Evolutionary conservation across 768 basidiomycete species (phyloP), one percentile per base, ranked within the genome.

Genomic region (Boletus eberwhitei): DNA sequence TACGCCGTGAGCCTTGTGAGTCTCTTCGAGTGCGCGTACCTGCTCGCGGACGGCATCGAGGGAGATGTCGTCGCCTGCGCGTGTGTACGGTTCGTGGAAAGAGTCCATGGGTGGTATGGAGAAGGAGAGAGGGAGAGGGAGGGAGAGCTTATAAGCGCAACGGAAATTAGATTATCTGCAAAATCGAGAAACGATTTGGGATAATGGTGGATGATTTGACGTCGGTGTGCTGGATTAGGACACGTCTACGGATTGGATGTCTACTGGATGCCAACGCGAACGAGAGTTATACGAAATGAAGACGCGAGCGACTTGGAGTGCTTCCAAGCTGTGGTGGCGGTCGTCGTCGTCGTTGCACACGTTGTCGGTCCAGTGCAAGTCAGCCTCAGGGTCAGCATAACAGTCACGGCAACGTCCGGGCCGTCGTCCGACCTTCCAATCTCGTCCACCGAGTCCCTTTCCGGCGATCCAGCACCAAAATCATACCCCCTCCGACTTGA

Each of bases 11-110:
- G 80, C 79, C 50, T 73, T 75, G 70, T 90, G 88, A 51, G 87
- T 79, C 0, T 79, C 79, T 72, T 96, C 89, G 66, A 95, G 86
- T 9, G 77, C 72, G 35, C 68, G 72, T 51, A 97, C 87, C 60
- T 88, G 84, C 5, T 79, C 79, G 44, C 88, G 84, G 65, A 97
- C 85, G 65, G 87, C 82, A 54, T 82, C 80, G 65, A 89, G 78
- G 40, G 83, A 82, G 64, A 87, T 76, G 66, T 86, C 79, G 74
- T 85, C 83, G 46, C 82, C 84, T 16, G 75, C 73, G 60, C 82
- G 77, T 4, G 81, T 84, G 70, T 85, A 84, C 19, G 86, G 87
- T 58, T 89, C 86, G 55, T 80, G 71, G 75, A 88, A 90, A 26
- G 84, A 84, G 73, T 90, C 86, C 84, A 88, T 87, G 55, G 8